phyloP scores from a whole-genome alignment of 257 asterid species.

The Nicotiana obtusifolia region DNA sequence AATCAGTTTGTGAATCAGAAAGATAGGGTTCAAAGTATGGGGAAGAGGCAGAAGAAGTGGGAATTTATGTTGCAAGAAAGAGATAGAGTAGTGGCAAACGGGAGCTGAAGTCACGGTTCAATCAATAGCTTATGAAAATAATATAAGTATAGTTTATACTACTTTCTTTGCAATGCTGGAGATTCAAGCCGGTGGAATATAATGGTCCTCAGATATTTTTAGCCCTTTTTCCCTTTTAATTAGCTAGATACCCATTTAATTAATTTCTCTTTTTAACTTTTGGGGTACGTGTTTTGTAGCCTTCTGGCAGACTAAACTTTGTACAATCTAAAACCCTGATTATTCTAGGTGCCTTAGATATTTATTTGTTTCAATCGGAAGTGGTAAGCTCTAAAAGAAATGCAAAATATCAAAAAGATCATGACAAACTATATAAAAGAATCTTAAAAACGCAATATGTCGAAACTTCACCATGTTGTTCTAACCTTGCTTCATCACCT shows the following conservation, averaged over 20 bases:
- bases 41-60: not conserved
- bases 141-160: not conserved
- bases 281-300: not conserved
- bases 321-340: not conserved
- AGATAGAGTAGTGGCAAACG: not conserved
- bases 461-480: too few relatives aligned
- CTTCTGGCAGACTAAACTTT: too few relatives aligned
- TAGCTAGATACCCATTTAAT: not conserved
- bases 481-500: too few relatives aligned
- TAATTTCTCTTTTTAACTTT: not conserved
- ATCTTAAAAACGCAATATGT: not conserved
- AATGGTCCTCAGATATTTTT: constrained; percentile 20
- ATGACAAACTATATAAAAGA: not conserved
- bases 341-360: too few relatives aligned
- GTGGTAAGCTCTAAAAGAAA: not conserved
- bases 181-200: not conserved
- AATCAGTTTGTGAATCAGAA: not conserved
- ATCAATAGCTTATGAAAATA: constrained; percentile 5
- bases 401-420: not conserved
- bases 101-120: not conserved
- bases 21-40: not conserved
- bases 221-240: not conserved
- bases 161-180: not conserved
- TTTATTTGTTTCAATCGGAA: too few relatives aligned
- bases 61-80: not conserved